Evolutionary conservation across 768 basidiomycete genomes (phyloP).

Genomic region (Rickenella mellea): DNA sequence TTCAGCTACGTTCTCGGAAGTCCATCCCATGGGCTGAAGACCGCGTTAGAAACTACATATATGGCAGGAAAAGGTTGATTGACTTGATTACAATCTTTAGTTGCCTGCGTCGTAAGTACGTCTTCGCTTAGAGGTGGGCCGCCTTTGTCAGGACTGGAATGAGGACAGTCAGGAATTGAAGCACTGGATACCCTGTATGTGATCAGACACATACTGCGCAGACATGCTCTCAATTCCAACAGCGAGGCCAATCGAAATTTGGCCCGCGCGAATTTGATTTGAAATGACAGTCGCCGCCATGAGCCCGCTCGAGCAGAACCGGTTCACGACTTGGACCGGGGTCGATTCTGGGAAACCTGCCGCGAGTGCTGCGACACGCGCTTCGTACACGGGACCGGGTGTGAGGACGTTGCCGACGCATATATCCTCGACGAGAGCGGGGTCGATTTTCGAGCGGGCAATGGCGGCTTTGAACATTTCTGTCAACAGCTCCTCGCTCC

Average conservation of each 20-base stretch:
- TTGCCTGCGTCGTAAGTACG: conserved; percentile 43
- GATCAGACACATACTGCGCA: conserved; percentile 38
- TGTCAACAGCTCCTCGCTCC: conserved; percentile 71
- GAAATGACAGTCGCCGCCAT: conserved; percentile 74
- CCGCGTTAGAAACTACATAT: too few relatives aligned
- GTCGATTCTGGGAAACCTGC: conserved; percentile 76
- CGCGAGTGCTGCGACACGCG: conserved; percentile 64
- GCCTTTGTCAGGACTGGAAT: conserved; percentile 55
- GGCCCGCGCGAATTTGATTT: conserved; percentile 67
- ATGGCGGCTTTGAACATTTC: conserved; percentile 79
- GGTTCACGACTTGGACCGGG: conserved; percentile 65
- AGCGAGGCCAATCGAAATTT: conserved; percentile 73
- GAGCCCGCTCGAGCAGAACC: conserved; percentile 81
- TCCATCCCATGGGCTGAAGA: conserved; percentile 84
- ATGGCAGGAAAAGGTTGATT: too few relatives aligned
- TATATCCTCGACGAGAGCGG: conserved; percentile 61
- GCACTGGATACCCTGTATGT: too few relatives aligned
- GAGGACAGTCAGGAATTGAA: too few relatives aligned
- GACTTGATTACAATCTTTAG: conserved; percentile 55
- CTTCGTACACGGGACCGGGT: conserved; percentile 56
- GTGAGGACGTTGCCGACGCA: conserved; percentile 73
- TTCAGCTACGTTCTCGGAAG: conserved; percentile 74
- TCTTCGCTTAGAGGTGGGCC: conserved; percentile 53
- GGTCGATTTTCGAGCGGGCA: conserved; percentile 48
- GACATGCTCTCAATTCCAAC: conserved; percentile 87